These are phyloP conservation scores for Xylaria sp. DNA, from an alignment of 2,329 filamentous ascomycete genomes.

Conservation along the genomic window DNA sequence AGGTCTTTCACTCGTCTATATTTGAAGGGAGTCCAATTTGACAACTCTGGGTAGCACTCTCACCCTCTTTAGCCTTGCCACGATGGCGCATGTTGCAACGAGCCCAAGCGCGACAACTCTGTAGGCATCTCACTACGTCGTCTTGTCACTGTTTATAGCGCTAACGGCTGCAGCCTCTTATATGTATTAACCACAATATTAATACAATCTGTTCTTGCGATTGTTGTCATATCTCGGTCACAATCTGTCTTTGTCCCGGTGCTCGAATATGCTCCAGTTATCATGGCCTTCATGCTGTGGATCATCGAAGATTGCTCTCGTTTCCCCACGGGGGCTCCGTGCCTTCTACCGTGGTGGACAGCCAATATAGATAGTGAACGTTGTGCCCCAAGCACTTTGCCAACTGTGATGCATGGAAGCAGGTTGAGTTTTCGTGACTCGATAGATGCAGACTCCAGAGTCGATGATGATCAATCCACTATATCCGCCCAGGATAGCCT, in stretches of 20 bases:
- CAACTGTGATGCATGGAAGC: neutral
- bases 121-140: conserved; percentile 23
- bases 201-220: conserved; percentile 12
- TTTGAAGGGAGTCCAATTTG: conserved; percentile 23
- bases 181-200: conserved; percentile 23
- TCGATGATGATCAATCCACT: conserved; percentile 15
- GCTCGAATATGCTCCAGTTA: conserved; percentile 22
- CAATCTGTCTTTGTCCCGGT: conserved; percentile 11
- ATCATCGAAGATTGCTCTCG: conserved; percentile 32
- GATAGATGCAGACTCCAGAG: conserved; percentile 6
- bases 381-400: neutral
- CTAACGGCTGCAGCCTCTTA: conserved; percentile 27
- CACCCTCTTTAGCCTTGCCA: conserved; percentile 36
- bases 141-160: neutral
- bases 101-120: conserved; percentile 36
- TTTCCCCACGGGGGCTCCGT: neutral
- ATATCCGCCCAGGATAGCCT: conserved; percentile 20
- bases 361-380: conserved; percentile 1
- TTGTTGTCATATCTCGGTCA: conserved; percentile 15
- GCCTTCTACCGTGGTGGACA: conserved; percentile 15
- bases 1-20: conserved; percentile 17
- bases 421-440: conserved; percentile 11
- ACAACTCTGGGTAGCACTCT: conserved; percentile 33
- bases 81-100: conserved; percentile 27
- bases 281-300: conserved; percentile 27